Percentiles rank a stretch among this genome's conserved stretches.
Evolutionary conservation across 1,284 basidiomycete genomes (phyloP).

Genomic region (Ustilago shanxiensis): DNA sequence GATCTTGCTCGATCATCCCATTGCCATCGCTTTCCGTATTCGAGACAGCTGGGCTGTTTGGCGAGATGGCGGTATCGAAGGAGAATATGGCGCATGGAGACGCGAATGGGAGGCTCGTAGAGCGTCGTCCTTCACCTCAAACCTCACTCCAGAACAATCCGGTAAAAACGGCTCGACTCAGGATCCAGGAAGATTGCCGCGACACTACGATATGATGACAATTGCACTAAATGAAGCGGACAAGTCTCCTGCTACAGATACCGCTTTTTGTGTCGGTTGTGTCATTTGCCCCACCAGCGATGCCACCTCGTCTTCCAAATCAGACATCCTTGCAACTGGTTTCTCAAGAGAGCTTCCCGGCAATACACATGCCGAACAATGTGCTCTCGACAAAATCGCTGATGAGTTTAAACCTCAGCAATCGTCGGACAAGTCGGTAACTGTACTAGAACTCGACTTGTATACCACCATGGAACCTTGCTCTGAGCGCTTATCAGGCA

Average conservation of each 20-base stretch:
- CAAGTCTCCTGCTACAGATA: constrained; percentile 79
- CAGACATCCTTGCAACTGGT: constrained; percentile 78
- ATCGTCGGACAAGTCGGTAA: neutral
- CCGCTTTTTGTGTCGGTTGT: constrained; percentile 96
- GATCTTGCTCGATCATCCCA: constrained; percentile 75
- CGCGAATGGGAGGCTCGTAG: constrained; percentile 70
- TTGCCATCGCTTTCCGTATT: constrained; percentile 78
- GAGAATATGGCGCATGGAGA: constrained; percentile 78
- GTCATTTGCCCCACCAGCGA: constrained; percentile 76
- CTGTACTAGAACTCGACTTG: constrained; percentile 75
- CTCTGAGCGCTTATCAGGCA: constrained; percentile 86
- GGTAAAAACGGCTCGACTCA: neutral
- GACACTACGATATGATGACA: constrained; percentile 73
- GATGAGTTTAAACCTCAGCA: constrained; percentile 34
- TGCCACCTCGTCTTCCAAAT: neutral
- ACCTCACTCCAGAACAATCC: constrained; percentile 24
- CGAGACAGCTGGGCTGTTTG: constrained; percentile 85
- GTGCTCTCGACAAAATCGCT: constrained; percentile 83
- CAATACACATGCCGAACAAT: constrained; percentile 98
- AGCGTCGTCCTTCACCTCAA: constrained; percentile 51
- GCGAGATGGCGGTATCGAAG: constrained; percentile 78
- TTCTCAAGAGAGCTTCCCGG: constrained; percentile 90
- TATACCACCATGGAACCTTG: constrained; percentile 99
- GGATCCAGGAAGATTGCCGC: constrained; percentile 23
- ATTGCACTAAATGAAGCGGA: constrained; percentile 80